Conservation (phyloP, 129 eudicot species). For the Chrysanthemum lavandulifolium region DNA sequence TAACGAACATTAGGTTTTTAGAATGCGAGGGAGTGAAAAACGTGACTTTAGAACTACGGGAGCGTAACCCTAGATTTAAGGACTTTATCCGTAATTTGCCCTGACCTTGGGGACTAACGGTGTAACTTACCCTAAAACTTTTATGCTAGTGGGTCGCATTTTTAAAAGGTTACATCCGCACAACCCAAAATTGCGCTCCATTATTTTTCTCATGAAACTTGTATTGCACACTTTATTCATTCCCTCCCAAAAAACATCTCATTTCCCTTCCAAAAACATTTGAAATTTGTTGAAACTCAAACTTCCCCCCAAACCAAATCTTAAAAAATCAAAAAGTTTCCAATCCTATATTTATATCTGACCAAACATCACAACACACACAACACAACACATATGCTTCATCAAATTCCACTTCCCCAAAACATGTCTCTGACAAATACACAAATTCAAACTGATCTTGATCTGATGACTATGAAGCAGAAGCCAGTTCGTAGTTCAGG, state of each 20-base stretch:
- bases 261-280: neutral
- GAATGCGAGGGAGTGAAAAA: no score
- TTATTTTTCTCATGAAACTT: neutral
- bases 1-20: no score
- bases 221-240: neutral
- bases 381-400: neutral
- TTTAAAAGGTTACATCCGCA: no score
- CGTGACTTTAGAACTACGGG: no score
- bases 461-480: constrained; percentile 14
- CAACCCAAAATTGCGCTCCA: neutral
- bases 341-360: constrained; percentile 6
- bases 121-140: no score
- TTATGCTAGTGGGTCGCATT: no score
- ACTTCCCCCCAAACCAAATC: constrained; percentile 34
- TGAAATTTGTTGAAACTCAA: neutral
- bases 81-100: no score
- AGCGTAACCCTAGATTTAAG: no score
- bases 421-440: constrained; percentile 34
- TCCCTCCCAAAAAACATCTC: neutral
- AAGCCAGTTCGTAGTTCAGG: constrained; percentile 36
- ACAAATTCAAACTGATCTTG: constrained; percentile 13
- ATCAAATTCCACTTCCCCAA: constrained; percentile 19
- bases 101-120: no score
- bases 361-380: neutral
- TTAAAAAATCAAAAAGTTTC: constrained; percentile 1